These are phyloP conservation scores for Austroboletus eburneus DNA, from an alignment of 768 basidiomycete genomes.

Conservation along the genomic window DNA sequence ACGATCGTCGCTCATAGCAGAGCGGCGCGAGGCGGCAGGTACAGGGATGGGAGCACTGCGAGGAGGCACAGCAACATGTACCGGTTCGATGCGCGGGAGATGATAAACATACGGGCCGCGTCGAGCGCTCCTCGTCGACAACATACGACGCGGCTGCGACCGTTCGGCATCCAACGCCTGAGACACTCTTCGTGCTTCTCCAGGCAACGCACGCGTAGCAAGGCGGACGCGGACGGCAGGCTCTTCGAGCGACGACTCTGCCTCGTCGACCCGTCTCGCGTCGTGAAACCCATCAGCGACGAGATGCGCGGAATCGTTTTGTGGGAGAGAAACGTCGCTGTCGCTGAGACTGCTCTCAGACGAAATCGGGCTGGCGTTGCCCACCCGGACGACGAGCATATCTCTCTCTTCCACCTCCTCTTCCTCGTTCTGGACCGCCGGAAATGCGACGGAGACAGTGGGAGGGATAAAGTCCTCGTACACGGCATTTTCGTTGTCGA, in stretches of 20 bases:
- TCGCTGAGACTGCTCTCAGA: conserved; percentile 45
- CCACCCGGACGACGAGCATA: conserved; percentile 28
- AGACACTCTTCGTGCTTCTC: conserved; percentile 7
- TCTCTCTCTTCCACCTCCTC: conserved; percentile 31
- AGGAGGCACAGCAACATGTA: conserved; percentile 17
- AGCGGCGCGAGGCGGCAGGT: conserved; percentile 21
- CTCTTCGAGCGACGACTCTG: conserved; percentile 1
- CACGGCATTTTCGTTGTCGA: conserved; percentile 49
- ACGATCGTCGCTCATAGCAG: conserved; percentile 19
- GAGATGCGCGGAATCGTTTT: conserved; percentile 39
- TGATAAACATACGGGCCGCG: background rate
- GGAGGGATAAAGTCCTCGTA: conserved; percentile 64
- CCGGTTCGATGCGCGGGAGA: conserved; percentile 3
- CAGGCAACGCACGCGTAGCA: conserved; percentile 11
- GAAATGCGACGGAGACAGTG: conserved; percentile 22
- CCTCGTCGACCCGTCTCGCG: conserved; percentile 21
- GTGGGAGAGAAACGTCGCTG: conserved; percentile 46
- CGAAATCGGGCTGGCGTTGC: conserved; percentile 32
- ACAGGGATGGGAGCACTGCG: conserved; percentile 30
- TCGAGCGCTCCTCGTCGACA: background rate
- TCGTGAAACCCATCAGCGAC: conserved; percentile 35
- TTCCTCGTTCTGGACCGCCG: conserved; percentile 10
- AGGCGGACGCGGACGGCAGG: conserved; percentile 24
- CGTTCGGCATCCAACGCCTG: conserved; percentile 4
- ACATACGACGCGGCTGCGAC: conserved; percentile 4